A percentile compares a stretch with the other conserved stretches of the same genome.
These are phyloP conservation scores for Vanrija sp. DNA, from an alignment of 1,284 basidiomycete species.

Conservation along the genomic window DNA sequence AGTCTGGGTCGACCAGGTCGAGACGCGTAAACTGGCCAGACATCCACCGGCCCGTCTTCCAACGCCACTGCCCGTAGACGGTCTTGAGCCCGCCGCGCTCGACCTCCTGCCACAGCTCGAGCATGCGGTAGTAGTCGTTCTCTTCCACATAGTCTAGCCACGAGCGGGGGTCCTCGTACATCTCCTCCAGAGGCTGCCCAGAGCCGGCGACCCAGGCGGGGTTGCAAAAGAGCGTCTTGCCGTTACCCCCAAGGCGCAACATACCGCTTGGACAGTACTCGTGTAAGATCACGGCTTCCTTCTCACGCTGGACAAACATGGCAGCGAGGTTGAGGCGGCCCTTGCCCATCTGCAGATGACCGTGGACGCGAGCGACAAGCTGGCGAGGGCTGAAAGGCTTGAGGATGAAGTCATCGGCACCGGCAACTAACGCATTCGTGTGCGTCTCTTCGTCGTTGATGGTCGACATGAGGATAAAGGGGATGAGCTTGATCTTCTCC, in stretches of 20 bases:
- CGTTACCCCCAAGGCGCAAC: constrained; percentile 23
- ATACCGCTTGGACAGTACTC: constrained; percentile 40
- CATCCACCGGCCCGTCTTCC: constrained; percentile 25
- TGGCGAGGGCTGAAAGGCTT: constrained; percentile 47
- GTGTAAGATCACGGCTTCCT: constrained; percentile 38
- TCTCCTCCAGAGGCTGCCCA: not conserved
- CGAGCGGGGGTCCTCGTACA: too few species aligned
- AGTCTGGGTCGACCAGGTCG: constrained; percentile 22
- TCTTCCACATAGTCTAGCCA: too few species aligned
- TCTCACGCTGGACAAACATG: constrained; percentile 28
- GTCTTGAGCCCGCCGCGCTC: not conserved
- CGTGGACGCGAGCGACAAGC: constrained; percentile 47
- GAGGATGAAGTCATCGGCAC: constrained; percentile 46
- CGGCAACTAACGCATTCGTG: constrained; percentile 42
- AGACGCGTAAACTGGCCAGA: constrained; percentile 32
- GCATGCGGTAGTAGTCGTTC: not conserved
- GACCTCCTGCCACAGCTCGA: constrained; percentile 12
- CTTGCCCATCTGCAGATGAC: constrained; percentile 42
- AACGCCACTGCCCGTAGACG: constrained; percentile 27
- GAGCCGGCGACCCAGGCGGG: constrained; percentile 16
- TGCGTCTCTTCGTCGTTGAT: constrained; percentile 27
- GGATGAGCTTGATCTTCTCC: constrained; percentile 17
- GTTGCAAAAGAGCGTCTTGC: constrained; percentile 28
- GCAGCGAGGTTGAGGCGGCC: constrained; percentile 32
- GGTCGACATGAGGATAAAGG: constrained; percentile 31